Evolutionary conservation across 108 stramenopile species (phyloP).

Genomic region (Skeletonema grethae): DNA sequence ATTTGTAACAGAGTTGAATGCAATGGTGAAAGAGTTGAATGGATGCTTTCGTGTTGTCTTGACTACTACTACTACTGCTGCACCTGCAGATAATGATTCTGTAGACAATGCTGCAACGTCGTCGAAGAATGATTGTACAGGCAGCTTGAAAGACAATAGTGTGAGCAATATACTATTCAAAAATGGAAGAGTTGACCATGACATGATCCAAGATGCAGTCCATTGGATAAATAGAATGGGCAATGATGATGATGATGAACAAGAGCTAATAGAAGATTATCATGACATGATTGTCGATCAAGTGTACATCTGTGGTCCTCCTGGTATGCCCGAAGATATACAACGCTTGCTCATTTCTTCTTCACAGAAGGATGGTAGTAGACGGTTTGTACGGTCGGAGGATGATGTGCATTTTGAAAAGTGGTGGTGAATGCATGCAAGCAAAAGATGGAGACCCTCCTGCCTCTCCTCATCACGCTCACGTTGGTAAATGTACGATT

Average conservation of each 20-base stretch:
- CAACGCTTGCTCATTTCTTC: background rate
- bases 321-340: conserved; percentile 20
- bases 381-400: background rate
- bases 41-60: conserved; percentile 13
- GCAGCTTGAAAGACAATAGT: background rate
- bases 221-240: background rate
- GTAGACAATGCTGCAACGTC: background rate
- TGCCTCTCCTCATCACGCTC: too few relatives aligned
- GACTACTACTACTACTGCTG: background rate
- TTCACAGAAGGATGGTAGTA: too few relatives aligned
- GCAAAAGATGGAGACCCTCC: too few relatives aligned
- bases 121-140: background rate
- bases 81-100: background rate
- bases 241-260: background rate
- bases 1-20: background rate
- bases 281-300: conserved; percentile 3
- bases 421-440: conserved; percentile 18
- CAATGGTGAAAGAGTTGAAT: background rate
- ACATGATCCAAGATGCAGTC: conserved; percentile 15
- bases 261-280: background rate
- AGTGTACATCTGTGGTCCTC: conserved; percentile 23
- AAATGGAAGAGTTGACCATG: conserved; percentile 6
- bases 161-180: background rate
- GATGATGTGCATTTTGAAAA: conserved; percentile 25
- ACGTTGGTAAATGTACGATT: too few relatives aligned